Base-by-base conservation (phyloP, 345 rosid species). In the Eucalyptus victrix region DNA sequence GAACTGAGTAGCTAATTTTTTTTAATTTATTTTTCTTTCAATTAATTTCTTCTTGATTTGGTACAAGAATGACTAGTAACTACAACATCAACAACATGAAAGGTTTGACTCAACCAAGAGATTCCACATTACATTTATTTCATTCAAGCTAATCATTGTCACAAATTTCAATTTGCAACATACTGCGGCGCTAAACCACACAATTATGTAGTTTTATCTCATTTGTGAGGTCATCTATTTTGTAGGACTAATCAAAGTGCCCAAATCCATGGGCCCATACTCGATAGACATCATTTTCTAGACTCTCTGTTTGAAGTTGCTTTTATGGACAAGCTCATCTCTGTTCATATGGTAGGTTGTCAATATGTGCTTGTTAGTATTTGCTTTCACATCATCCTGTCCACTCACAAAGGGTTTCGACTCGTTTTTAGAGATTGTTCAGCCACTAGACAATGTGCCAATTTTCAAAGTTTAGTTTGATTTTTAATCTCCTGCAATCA, bases 211-310 rank as follows among this genome's bases (percentile, higher is more conserved):
- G 17, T 62, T 62, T 62, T 62, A 13, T 21, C 6, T 62, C 3
- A 28, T 30, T 30, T 62, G 18, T 13, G 34, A 62, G 18, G 34
- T 62, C 34, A 62, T 26, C 28, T 60, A 60, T 60, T 17, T 60
- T 1, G 4, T 60, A 60, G 1, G 32, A 60, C 0, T 62, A 12
- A 30, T 62, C 32, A 7, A 0, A 0, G n/a, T 62, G 34, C 1
- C 17, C 14, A 15, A 15, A 62, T 28, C 32, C 34, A 14, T 13
- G 17, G n/a, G 34, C 17, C 69, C 69, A 62, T 28, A 28, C 34
- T 28, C 18, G 9, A 30, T 62, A 28, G 4, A 62, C 34, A 62
- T 30, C 17, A 28, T 62, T 28, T 62, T 62, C 3, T 1, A 3
- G 34, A 62, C 34, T 62, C 69, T 30, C 1, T 1, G 8, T n/a